A percentile compares a stretch with the other conserved stretches of the same genome.
Evolutionary conservation across 2,329 filamentous ascomycete genomes (phyloP).

Genomic region (Chaetomium strumarium): DNA sequence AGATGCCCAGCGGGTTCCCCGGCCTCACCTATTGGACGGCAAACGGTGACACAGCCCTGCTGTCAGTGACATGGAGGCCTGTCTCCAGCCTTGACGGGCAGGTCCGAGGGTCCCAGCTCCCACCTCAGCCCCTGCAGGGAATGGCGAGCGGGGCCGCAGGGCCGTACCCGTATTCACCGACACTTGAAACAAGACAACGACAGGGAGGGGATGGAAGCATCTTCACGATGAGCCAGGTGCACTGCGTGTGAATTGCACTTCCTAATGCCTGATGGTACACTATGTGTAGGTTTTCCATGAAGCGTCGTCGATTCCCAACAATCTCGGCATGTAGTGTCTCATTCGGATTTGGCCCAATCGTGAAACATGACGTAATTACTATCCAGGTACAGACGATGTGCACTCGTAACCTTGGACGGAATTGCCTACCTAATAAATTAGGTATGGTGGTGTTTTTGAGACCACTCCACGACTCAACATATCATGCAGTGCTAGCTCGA

Average conservation of each 20-base stretch:
- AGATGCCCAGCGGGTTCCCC: constrained; percentile 12
- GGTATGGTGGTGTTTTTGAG: too few relatives aligned
- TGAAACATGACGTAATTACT: background rate
- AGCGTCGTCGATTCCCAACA: background rate
- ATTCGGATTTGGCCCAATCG: too few relatives aligned
- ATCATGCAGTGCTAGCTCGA: too few relatives aligned
- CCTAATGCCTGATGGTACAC: background rate
- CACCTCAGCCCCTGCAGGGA: constrained; percentile 14
- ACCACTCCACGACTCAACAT: too few relatives aligned
- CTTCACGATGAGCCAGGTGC: background rate
- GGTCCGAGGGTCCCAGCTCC: constrained; percentile 6
- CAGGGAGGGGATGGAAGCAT: background rate
- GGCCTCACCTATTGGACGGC: constrained; percentile 18
- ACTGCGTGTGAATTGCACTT: background rate
- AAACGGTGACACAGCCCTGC: background rate
- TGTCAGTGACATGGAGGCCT: constrained; percentile 4
- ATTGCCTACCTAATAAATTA: too few relatives aligned
- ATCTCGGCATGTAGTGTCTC: too few relatives aligned
- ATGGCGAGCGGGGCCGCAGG: background rate
- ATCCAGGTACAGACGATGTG: background rate
- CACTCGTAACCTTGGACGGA: too few relatives aligned
- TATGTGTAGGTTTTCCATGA: background rate
- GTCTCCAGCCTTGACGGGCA: constrained; percentile 9
- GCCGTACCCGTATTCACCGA: background rate
- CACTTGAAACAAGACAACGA: constrained; percentile 8